These are phyloP conservation scores for Fusarium armeniacum DNA, from an alignment of 2,329 filamentous ascomycete species.

Conservation along the genomic window DNA sequence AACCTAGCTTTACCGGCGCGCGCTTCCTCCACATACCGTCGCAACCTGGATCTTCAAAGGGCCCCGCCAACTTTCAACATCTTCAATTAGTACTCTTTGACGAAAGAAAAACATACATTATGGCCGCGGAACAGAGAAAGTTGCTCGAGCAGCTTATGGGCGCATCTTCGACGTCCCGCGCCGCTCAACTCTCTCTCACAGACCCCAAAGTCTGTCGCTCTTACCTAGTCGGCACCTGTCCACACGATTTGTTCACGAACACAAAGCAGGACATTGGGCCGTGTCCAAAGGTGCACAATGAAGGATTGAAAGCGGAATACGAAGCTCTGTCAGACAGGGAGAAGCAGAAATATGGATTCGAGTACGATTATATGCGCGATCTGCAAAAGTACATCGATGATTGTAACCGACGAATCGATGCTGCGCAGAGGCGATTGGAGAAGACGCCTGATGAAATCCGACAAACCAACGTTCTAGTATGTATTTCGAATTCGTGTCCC, in stretches of 20 bases:
- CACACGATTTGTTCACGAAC: slow-evolving; percentile 99
- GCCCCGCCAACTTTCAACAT: slow-evolving; percentile 42
- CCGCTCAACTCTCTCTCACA: slow-evolving; percentile 86
- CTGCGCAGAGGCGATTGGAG: slow-evolving; percentile 88
- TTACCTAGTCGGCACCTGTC: slow-evolving; percentile 92
- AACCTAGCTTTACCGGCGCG: slow-evolving; percentile 40
- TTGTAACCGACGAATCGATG: slow-evolving; percentile 93
- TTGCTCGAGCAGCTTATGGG: slow-evolving; percentile 98
- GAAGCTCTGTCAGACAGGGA: slow-evolving; percentile 78
- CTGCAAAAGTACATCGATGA: slow-evolving; percentile 97
- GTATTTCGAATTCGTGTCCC: rapidly evolving
- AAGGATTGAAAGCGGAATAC: slow-evolving; percentile 90
- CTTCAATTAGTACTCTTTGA: slow-evolving; percentile 1
- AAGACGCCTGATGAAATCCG: slow-evolving; percentile 98
- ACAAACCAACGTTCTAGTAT: slow-evolving; percentile 87
- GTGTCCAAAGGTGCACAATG: slow-evolving; percentile 89
- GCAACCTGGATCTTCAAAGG: slow-evolving; percentile 36
- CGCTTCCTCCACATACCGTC: slow-evolving; percentile 49
- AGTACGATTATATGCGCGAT: slow-evolving; percentile 96
- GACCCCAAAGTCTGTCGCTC: slow-evolving; percentile 96
- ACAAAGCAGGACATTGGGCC: slow-evolving; percentile 96
- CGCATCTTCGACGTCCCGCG: slow-evolving; percentile 78
- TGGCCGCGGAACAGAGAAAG: slow-evolving; percentile 98
- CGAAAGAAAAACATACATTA: slow-evolving; percentile 7
- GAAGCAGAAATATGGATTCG: slow-evolving; percentile 86